Base-by-base conservation (phyloP, 2,329 filamentous ascomycete species). In the Parafenestella ontariensis region DNA sequence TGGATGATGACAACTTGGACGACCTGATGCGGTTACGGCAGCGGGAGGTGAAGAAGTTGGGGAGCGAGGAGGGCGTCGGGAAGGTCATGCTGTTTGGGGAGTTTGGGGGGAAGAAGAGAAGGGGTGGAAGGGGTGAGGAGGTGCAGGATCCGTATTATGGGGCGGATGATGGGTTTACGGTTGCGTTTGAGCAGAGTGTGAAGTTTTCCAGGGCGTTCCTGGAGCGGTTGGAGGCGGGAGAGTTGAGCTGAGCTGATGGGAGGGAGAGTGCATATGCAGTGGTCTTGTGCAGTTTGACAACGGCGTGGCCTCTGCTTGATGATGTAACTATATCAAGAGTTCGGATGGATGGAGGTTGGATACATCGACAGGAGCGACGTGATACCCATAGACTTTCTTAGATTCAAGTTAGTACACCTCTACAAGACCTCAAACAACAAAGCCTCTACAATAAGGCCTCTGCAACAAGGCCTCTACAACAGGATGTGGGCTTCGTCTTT, bases 81-180 rank as follows among this genome's bases (percentile, higher is more conserved):
- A 78, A 79, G 52, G 85, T 96, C 48, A 88, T 90, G 82, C 78
- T 98, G 44, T 98, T 95, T 79, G 95, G 95, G 28, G 89, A 93
- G 66, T 92, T 90, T 69, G 90, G 89, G 3, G 85, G 80, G 29
- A 84, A 72, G 65, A 68, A 56, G 58, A 62, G 68, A 50, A 64
- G 58, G 46, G 44, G 54, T 72, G 70, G 85, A 77, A 64, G 82
- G 84, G 18, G 90, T 0, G 72, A 96, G 78, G 84, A 91, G 43
- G 87, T 97, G 8, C 41, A 85, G 54, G 95, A 98, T 75, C 95
- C 95, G 13, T 99, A 98, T 78, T 98, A 98, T 75, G 92, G 91
- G n/a, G 92, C 86, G 11, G 78, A 81, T 3, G 85, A 90, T 64
- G 92, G 92, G 1, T 98, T 98, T 46, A 45, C 36, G 31, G 20